Evolutionary conservation across 768 basidiomycete genomes (phyloP), one percentile per base, ranked within the genome.

Genomic region (Leccinum uliginosum): DNA sequence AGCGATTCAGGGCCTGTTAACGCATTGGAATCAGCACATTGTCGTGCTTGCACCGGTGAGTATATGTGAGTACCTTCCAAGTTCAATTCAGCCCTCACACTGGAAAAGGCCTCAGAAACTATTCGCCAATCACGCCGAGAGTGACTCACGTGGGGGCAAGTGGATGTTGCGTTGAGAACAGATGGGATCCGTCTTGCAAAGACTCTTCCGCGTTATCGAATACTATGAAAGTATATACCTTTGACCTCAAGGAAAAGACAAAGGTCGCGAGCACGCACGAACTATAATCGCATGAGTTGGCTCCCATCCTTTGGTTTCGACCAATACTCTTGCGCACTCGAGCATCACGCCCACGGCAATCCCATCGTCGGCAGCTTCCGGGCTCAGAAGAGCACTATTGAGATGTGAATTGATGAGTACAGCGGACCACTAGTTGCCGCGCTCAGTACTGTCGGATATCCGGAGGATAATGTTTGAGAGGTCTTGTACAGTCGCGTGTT

Each of bases 171-270:
- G 93, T 97, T 6, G 93, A 86, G 71, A 87, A 98, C 4, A 97
- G 76, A 72, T 98, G 95, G 0, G 92, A 94, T 0, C 89, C 94
- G 66, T 98, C 96, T 71, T 98, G 96, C 29, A 98, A 74, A 1
- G 89, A 92, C 68, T 98, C 95, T 72, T 98, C 95, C 11, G 89
- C 96, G 59, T 96, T 82, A 62, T 98, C 98, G 76, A 96, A 97
- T 58, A 98, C 92, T 94, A 58, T 45, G 38, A 40, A 50, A 17
- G 17, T 8, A 56, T 51, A 32, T 8, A 8, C n/a, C n/a, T n/a
- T n/a, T n/a, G n/a, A n/a, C n/a, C 17, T 14, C 26, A 17, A 57
- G 23, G 19, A n/a, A 40, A 40, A 12, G 8, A 49, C 1, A 15
- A 17, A 6, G 30, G 30, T 3, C 32, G 1, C 1, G 30, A 51